Base-by-base conservation (phyloP, 305 asterid species). In the Ajuga reptans region DNA sequence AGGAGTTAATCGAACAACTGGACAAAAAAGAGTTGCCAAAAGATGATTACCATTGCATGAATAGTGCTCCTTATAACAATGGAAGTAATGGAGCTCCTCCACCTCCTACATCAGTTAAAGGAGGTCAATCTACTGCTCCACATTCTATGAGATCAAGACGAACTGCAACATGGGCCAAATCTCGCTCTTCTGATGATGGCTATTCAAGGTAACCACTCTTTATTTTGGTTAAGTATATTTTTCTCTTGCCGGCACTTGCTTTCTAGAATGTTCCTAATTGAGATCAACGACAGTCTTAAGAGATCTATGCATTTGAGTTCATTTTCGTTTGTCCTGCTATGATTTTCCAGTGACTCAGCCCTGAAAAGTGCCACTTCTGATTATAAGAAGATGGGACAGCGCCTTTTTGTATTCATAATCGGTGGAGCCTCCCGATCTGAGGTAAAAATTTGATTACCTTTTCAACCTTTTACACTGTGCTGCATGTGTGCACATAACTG, bases 381-480 rank as follows among this genome's bases (percentile, higher is more conserved):
- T 52, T 81, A 70, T 39, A 90, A 85, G 84, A 89, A 72, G 82
- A 93, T 90, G 97, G 97, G 99, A 59, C 95, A 85, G 69, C 92
- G 97, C 60, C 87, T 90, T 57, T 90, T 91, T 54, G 77, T 89
- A 47, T 93, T 93, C 83, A 80, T 93, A 70, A 80, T 93, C 42
- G 99, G 99, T 46, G 99, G 99, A 34, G 99, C 99, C 73, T 91
- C 97, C 36, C 78, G 99, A 85, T 93, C 99, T 9, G 99, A 93
- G 96, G 99, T 93, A 80, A 66, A 69, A 41, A 18, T 10, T 70
- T 57, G 58, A 15, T 50, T 65, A 71, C 33, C 5, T 64, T 45
- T 63, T 57, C 58, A 43, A 6, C 34, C 18, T 46, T 37, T 49
- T 39, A 53, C 42, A 2, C 27, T 64, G 53, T 37, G 58, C 50